Conservation (phyloP, 495 filamentous ascomycete species). For the Penicillium bialowiezense region DNA sequence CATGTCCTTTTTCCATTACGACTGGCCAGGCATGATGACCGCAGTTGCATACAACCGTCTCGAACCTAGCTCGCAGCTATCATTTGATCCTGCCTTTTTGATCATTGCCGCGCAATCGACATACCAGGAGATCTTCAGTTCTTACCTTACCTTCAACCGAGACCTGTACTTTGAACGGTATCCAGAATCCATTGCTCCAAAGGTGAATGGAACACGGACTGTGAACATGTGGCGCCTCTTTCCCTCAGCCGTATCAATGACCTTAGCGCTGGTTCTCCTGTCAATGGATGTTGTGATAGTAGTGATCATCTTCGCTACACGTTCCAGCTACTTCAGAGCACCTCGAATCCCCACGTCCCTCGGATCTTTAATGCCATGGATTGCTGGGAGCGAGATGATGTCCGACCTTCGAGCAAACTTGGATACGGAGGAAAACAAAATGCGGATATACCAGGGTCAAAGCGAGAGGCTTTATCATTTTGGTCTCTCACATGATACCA, state of each 20-base stretch:
- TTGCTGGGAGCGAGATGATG: constrained; percentile 17
- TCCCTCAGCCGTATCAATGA: not conserved
- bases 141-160: not conserved
- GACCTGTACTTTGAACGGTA: not conserved
- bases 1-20: not conserved
- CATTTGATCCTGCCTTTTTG: not conserved
- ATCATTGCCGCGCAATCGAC: not conserved
- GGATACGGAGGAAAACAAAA: not conserved
- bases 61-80: not conserved
- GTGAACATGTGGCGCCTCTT: not conserved
- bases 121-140: not conserved
- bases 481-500: not conserved
- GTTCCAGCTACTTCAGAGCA: constrained; percentile 14
- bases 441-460: not conserved
- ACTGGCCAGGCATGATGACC: not conserved
- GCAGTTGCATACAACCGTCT: not conserved
- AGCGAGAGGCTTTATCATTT: not conserved
- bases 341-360: constrained; percentile 20
- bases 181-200: not conserved
- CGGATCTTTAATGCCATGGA: constrained; percentile 25
- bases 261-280: not conserved
- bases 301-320: constrained; percentile 13
- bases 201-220: not conserved
- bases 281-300: constrained; percentile 9
- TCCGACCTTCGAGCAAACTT: constrained; percentile 4